phyloP scores from a whole-genome alignment of 148 eudicot species.

The Spergularia marina region DNA sequence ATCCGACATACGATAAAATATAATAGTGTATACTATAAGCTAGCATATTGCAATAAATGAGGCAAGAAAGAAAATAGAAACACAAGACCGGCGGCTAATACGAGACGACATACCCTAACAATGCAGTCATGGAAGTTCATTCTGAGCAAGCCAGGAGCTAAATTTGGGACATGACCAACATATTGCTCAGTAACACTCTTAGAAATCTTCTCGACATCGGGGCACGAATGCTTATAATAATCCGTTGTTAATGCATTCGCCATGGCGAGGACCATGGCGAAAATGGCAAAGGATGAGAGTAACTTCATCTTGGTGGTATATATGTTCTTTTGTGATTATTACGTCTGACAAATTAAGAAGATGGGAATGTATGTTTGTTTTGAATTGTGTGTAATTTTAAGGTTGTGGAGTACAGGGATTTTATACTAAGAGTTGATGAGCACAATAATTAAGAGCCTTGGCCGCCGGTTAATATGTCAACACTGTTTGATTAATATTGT shows the following conservation, averaged over 20 bases:
- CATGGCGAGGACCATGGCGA: constrained; percentile 13
- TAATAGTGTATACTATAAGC: too few relatives aligned
- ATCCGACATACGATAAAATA: too few relatives aligned
- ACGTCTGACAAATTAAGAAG: constrained; percentile 8
- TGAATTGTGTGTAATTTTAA: not conserved
- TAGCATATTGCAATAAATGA: too few relatives aligned
- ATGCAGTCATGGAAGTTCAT: constrained; percentile 63
- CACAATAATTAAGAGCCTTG: not conserved
- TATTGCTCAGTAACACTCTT: constrained; percentile 25
- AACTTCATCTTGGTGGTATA: not conserved
- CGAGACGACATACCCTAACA: constrained; percentile 42
- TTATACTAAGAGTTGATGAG: constrained; percentile 7
- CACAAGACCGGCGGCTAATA: not conserved
- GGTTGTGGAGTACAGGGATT: not conserved
- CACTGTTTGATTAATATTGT: not conserved
- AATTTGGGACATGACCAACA: constrained; percentile 30
- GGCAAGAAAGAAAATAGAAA: too few relatives aligned
- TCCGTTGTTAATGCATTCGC: constrained; percentile 27
- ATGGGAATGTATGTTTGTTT: not conserved
- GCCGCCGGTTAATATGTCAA: not conserved
- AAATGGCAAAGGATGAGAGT: not conserved
- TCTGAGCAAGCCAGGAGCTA: constrained; percentile 47
- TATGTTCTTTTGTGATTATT: not conserved
- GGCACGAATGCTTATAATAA: constrained; percentile 45
- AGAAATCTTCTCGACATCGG: constrained; percentile 36